Percentiles rank a stretch among this genome's conserved stretches.
Evolutionary conservation across 768 basidiomycete species (phyloP).

Genomic region (Daedaleopsis sinensis): DNA sequence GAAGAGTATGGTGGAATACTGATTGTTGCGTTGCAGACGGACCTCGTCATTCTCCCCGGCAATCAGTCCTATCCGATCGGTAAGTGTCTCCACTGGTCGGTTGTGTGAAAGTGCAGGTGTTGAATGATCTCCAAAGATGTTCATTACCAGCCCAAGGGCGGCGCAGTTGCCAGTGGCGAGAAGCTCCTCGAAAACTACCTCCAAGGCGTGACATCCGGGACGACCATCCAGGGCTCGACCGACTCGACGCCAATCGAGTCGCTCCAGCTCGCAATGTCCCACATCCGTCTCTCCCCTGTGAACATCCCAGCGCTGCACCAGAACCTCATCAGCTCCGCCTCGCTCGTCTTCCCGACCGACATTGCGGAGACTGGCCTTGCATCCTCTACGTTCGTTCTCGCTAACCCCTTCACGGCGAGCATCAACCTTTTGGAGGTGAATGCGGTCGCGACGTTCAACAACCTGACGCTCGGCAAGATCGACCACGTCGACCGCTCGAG

Average conservation of each 20-base stretch:
- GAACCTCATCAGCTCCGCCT: conserved; percentile 58
- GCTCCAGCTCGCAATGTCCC: conserved; percentile 59
- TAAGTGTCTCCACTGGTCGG: conserved; percentile 22
- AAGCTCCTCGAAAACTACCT: conserved; percentile 66
- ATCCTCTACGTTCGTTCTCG: conserved; percentile 55
- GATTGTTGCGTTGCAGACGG: conserved; percentile 37
- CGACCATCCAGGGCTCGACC: conserved; percentile 56
- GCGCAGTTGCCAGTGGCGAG: conserved; percentile 54
- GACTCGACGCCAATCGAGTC: conserved; percentile 63
- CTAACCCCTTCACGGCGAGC: conserved; percentile 74
- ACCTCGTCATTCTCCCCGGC: conserved; percentile 63
- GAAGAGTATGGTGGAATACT: neutral
- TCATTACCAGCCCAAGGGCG: conserved; percentile 60
- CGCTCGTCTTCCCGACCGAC: conserved; percentile 61
- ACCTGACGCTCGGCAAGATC: conserved; percentile 60
- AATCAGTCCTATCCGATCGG: conserved; percentile 58
- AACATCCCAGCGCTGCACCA: conserved; percentile 65
- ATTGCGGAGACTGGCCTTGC: conserved; percentile 65
- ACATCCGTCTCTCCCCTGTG: conserved; percentile 61
- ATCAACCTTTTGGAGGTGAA: conserved; percentile 62
- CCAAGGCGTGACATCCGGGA: conserved; percentile 60
- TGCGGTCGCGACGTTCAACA: conserved; percentile 57
- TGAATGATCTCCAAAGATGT: conserved; percentile 45
- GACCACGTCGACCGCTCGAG: conserved; percentile 55
- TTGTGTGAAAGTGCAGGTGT: neutral